Evolutionary conservation across 345 rosid species (phyloP).

Genomic region (Populus tremula): DNA sequence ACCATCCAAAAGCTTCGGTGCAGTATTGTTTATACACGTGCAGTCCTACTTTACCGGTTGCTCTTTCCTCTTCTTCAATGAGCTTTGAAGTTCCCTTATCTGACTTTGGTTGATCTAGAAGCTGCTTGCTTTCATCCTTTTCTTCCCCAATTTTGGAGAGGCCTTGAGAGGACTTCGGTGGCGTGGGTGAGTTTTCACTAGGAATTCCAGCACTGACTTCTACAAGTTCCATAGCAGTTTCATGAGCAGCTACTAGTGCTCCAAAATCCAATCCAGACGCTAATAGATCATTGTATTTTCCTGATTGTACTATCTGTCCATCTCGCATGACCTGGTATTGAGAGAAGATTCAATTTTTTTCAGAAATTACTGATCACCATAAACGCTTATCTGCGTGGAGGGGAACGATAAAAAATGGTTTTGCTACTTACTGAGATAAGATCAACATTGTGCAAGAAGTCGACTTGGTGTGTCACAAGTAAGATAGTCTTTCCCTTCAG

Average conservation of each 20-base stretch:
- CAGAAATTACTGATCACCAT: neutral
- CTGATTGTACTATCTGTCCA: constrained; percentile 81
- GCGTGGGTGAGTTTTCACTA: constrained; percentile 36
- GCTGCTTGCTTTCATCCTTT: constrained; percentile 48
- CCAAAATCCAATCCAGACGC: constrained; percentile 64
- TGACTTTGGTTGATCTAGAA: constrained; percentile 37
- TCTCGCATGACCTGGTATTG: constrained; percentile 79
- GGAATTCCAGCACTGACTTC: constrained; percentile 42
- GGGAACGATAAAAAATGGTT: neutral
- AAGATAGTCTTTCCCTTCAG: constrained; percentile 76
- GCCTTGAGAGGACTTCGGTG: constrained; percentile 32
- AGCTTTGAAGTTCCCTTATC: constrained; percentile 63
- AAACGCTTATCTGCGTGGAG: neutral
- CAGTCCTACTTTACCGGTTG: constrained; percentile 71
- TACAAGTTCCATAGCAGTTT: constrained; percentile 79
- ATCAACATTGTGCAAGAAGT: constrained; percentile 84
- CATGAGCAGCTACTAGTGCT: constrained; percentile 83
- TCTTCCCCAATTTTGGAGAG: constrained; percentile 38
- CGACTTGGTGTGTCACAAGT: constrained; percentile 95
- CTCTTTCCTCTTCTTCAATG: constrained; percentile 84
- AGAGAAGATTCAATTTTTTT: neutral
- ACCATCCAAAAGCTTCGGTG: constrained; percentile 93
- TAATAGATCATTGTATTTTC: constrained; percentile 62
- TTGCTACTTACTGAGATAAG: constrained; percentile 56
- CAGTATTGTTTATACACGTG: constrained; percentile 67